Conservation (phyloP, 306 rosid genomes). For the Vicia sativa region DNA sequence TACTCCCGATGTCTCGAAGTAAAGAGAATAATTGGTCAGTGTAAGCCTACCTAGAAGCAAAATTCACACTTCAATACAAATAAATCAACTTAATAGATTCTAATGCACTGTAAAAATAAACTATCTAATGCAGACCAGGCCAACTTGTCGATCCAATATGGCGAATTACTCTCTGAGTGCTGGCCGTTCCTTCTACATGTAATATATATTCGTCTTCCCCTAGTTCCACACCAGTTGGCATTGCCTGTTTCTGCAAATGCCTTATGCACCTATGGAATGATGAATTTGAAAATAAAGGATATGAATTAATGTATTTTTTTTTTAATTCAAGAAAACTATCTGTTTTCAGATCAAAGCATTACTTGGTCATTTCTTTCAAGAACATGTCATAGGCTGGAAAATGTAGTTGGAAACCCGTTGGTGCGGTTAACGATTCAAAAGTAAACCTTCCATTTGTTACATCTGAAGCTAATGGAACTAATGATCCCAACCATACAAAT, state of each 20-base stretch:
- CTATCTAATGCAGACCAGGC: constrained; percentile 68
- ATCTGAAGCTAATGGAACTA: constrained; percentile 70
- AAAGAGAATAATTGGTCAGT: constrained; percentile 80
- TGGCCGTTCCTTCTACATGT: constrained; percentile 92
- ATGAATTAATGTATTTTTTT: neutral
- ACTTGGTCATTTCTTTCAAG: constrained; percentile 78
- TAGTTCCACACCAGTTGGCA: constrained; percentile 74
- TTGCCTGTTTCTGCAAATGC: constrained; percentile 67
- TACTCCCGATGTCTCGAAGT: constrained; percentile 88
- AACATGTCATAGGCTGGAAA: constrained; percentile 80
- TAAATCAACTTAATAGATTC: constrained; percentile 10
- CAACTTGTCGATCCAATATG: constrained; percentile 88
- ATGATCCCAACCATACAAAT: constrained; percentile 84
- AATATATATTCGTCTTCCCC: constrained; percentile 77
- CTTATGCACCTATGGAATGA: constrained; percentile 54
- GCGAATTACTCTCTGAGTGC: constrained; percentile 80
- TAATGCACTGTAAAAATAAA: constrained; percentile 15
- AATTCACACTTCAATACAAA: constrained; percentile 8
- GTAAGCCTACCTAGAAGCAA: constrained; percentile 79
- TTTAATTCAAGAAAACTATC: neutral
- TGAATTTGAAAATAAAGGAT: constrained; percentile 2
- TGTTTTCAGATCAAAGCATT: constrained; percentile 26
- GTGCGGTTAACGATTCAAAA: constrained; percentile 78
- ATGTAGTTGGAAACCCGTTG: constrained; percentile 75
- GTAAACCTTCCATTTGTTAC: constrained; percentile 79